Base-by-base conservation (phyloP, 192 early-diverging fungal genomes). In the Coemansia sp. region DNA sequence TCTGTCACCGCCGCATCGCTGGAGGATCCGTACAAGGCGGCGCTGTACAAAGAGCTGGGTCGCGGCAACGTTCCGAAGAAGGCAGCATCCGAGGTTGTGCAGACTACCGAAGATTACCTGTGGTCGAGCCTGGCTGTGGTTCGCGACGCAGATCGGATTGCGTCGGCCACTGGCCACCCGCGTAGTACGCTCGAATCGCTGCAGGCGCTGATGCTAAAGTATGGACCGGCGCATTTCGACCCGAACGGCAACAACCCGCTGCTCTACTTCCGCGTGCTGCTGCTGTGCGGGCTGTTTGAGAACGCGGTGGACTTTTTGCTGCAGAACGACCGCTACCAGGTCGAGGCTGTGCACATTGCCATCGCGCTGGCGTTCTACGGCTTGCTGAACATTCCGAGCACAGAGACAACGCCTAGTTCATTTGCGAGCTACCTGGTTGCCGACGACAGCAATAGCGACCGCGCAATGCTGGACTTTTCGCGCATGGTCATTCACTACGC, bases 321-420 rank as follows among this genome's bases (percentile, higher is more conserved):
- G 35, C 83, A 84, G 51, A 64, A 79, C 21, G 86, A 84, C 18
- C 71, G 62, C 6, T 88, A 80, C 65, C 73, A 80, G 12, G 66
- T 91, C 7, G 95, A 99, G 55, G 93, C 92, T 12, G 86, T 98
- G 9, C 95, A 98, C 65, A 89, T 97, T 77, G 93, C 90, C 14
- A 85, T 96, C 38, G 82, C 88, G 1, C 70, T 95, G 67, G 88
- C 84, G 2, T 86, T 90, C 70, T 85, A 87, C 59, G 91, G 95
- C 10, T 65, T 92, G 46, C 74, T 99, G 12, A 79, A 85, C 16
- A 82, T 93, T 25, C 87, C 92, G 3, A 72, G 64, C 35, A 76
- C 85, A 6, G 69, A 79, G 25, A 30, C n/a, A 1, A 67, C 73
- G 16, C 59, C 81, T 12, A 63, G 65, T 9, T 56, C 65, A 18